Conservation (phyloP, 108 stramenopile genomes). For the Pinguiococcus pyrenoidosus region DNA sequence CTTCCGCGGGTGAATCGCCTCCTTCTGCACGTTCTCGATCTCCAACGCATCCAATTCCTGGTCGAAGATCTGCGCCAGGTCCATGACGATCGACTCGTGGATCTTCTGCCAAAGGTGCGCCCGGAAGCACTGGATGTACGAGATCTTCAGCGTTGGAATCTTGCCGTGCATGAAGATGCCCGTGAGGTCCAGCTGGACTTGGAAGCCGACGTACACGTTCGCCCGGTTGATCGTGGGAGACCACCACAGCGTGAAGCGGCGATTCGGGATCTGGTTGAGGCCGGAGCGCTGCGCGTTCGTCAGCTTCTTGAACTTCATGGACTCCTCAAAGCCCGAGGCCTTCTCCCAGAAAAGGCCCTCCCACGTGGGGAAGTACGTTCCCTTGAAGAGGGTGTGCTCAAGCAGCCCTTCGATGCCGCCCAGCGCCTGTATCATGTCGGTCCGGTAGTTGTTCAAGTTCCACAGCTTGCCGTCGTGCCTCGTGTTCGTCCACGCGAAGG, state of each 20-base stretch:
- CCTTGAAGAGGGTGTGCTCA: conserved; percentile 98
- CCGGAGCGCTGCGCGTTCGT: conserved; percentile 96
- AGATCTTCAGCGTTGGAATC: conserved; percentile 90
- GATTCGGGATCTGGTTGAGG: conserved; percentile 98
- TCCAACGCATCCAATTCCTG: conserved; percentile 94
- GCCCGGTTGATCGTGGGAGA: conserved; percentile 98
- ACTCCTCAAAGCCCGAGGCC: conserved; percentile 78
- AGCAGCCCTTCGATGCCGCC: conserved; percentile 97
- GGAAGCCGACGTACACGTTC: conserved; percentile 98
- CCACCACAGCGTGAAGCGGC: conserved; percentile 99
- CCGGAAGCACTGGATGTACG: conserved; percentile 53
- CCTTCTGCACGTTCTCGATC: conserved; percentile 97
- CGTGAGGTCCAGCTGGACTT: conserved; percentile 96
- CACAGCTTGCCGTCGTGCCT: conserved; percentile 99
- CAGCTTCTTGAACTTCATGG: conserved; percentile 92
- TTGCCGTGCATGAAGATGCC: conserved; percentile 99
- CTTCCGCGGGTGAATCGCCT: conserved; percentile 99
- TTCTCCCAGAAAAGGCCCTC: conserved; percentile 99
- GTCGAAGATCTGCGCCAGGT: conserved; percentile 89
- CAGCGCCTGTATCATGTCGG: conserved; percentile 98
- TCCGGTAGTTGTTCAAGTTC: conserved; percentile 98
- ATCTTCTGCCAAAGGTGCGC: conserved; percentile 99
- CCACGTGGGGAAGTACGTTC: conserved; percentile 99
- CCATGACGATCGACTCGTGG: conserved; percentile 97
- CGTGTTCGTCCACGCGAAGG: conserved; percentile 98